Evolutionary conservation across 257 asterid species (phyloP).

Genomic region (Solanum etuberosum): DNA sequence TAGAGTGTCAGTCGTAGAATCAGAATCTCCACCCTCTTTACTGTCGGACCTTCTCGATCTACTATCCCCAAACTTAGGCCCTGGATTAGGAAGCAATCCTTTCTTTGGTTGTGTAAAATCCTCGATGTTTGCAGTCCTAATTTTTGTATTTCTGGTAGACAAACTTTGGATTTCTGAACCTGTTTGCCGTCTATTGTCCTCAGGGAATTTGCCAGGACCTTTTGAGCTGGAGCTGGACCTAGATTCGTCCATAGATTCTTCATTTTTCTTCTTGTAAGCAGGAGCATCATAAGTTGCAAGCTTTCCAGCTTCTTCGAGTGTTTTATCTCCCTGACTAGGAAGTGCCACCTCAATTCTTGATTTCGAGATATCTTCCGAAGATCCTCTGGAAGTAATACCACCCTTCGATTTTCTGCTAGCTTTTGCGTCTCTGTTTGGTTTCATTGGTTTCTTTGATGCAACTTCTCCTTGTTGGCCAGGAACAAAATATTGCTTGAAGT

Average conservation of each 20-base stretch:
- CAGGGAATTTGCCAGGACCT: constrained; percentile 13
- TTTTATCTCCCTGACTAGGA: constrained; percentile 7
- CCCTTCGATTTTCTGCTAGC: constrained; percentile 4
- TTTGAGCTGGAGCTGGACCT: constrained; percentile 14
- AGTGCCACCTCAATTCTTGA: constrained; percentile 11
- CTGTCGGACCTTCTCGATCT: constrained; percentile 52
- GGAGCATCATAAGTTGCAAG: constrained; percentile 7
- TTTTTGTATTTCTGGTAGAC: constrained; percentile 10
- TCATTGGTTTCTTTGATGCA: constrained; percentile 5
- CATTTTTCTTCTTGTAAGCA: constrained; percentile 12
- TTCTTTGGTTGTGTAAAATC: constrained; percentile 22
- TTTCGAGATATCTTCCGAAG: neutral
- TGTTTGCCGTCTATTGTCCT: constrained; percentile 10
- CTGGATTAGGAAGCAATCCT: constrained; percentile 27
- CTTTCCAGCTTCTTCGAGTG: constrained; percentile 14
- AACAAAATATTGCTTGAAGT: constrained; percentile 55
- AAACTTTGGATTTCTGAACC: constrained; percentile 6
- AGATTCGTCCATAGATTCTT: constrained; percentile 19
- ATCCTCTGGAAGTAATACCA: neutral
- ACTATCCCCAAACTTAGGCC: constrained; percentile 30
- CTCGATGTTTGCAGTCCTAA: neutral
- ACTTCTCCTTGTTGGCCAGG: constrained; percentile 19
- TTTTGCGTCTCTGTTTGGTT: neutral
- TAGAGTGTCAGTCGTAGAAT: constrained; percentile 28
- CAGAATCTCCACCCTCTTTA: constrained; percentile 27